Conservation (phyloP, 495 filamentous ascomycete genomes). For the Peziza echinospora region DNA sequence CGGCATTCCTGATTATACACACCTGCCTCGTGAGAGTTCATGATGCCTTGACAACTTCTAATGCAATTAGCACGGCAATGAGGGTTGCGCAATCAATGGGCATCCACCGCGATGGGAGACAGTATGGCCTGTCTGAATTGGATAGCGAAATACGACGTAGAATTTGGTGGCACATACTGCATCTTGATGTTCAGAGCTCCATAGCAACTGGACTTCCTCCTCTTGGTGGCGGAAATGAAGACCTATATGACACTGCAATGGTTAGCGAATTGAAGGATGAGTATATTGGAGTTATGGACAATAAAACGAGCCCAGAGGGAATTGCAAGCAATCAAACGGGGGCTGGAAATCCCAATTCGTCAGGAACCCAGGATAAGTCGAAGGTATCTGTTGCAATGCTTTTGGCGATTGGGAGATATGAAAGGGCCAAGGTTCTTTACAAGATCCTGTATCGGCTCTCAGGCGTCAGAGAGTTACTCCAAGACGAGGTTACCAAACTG, state of each 20-base stretch:
- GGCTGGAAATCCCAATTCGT: background rate
- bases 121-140: conserved; percentile 39
- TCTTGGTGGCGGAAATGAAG: conserved; percentile 13
- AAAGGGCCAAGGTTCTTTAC: background rate
- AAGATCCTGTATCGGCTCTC: conserved; percentile 1
- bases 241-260: conserved; percentile 16
- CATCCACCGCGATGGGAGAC: conserved; percentile 48
- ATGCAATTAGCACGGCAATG: too few species aligned
- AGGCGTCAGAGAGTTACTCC: too few species aligned
- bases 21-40: too few species aligned
- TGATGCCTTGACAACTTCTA: too few species aligned
- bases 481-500: conserved; percentile 1
- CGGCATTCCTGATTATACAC: too few species aligned
- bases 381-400: too few species aligned
- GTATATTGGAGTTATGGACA: conserved; percentile 10
- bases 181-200: conserved; percentile 32
- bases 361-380: too few species aligned
- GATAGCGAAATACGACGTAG: conserved; percentile 48
- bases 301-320: background rate
- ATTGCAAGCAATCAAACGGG: background rate
- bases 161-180: conserved; percentile 53
- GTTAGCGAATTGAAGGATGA: conserved; percentile 13
- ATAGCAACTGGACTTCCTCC: conserved; percentile 18
- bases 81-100: too few species aligned
- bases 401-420: too few species aligned